Conservation (phyloP, 2,329 filamentous ascomycete genomes). For the Colletotrichum eleusines region DNA sequence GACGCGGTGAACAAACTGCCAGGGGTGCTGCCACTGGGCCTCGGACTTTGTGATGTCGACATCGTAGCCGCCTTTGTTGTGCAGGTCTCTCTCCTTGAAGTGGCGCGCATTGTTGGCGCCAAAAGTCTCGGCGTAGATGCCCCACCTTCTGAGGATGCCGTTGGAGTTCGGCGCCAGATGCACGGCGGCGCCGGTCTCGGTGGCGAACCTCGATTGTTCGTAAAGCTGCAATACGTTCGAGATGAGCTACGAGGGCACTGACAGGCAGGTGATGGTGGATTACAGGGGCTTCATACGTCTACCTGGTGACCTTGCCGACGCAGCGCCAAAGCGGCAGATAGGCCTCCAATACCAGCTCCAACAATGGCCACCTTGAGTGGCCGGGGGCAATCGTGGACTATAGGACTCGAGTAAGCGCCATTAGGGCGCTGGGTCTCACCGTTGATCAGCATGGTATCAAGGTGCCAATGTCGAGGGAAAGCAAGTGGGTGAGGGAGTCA, state of each 20-base stretch:
- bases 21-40: conserved; percentile 57
- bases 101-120: conserved; percentile 48
- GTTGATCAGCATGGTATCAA: conserved; percentile 23
- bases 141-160: conserved; percentile 61
- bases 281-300: conserved; percentile 44
- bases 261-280: neutral
- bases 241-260: neutral
- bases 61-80: conserved; percentile 53
- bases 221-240: conserved; percentile 55
- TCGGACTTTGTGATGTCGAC: conserved; percentile 51
- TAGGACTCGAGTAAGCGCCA: conserved; percentile 28
- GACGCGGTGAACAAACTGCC: conserved; percentile 66
- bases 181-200: conserved; percentile 71
- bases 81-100: conserved; percentile 52
- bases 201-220: conserved; percentile 67
- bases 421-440: conserved; percentile 22
- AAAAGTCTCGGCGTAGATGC: conserved; percentile 53
- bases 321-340: conserved; percentile 65
- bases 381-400: conserved; percentile 36
- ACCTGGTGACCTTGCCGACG: conserved; percentile 65
- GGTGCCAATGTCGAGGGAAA: neutral
- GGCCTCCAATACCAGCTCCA: conserved; percentile 64
- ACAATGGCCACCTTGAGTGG: conserved; percentile 46
- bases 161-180: conserved; percentile 73
- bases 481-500: neutral